Evolutionary conservation across 2,329 filamentous ascomycete genomes (phyloP), one percentile per base, ranked within the genome.

Genomic region (Calonectria crousiana): DNA sequence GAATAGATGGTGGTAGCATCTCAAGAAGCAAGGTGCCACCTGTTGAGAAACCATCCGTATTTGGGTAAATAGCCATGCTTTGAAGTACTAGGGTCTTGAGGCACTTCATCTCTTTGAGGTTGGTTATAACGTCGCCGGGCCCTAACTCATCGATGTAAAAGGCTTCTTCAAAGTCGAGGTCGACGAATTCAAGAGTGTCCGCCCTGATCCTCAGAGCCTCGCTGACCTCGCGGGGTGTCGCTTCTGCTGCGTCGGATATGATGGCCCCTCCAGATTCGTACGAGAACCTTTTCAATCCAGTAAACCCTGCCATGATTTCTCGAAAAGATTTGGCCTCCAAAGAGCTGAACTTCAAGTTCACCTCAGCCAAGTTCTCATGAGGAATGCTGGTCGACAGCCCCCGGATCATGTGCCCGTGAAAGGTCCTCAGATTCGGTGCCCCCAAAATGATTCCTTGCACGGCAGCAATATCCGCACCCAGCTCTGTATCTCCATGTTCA

Each of bases 91-190:
- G 38, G 14, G 36, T 60, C 32, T 73, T 66, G 9, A 73, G 23
- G 28, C 28, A 23, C 4, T 32, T 34, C 60, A 73, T 70, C 2
- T 41, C 49, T 8, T 62, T 69, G 34, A 73, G 58, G n/a, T n/a
- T 44, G 10, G 52, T 28, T 9, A 73, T 73, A 1, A 58, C 10
- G 14, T 58, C 49, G 3, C 20, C 13, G 2, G 28, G 28, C 3
- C 6, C 32, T 2, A 60, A 3, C 23, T 5, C 23, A 2, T 49
- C 56, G 8, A 14, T 4, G 10, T 18, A 52, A 5, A 32, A 34
- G 18, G 58, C 36, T 1, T 69, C 36, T 8, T 65, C 38, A 47
- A 66, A 58, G 6, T 67, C 51, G 23, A 73, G 41, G 4, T 26
- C 60, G 16, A 73, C 6, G 26, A 36, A 41, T 23, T 70, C 47